These are phyloP conservation scores for Yamadazyma conglobata DNA, from an alignment of 1,139 yeast species.

Conservation along the genomic window DNA sequence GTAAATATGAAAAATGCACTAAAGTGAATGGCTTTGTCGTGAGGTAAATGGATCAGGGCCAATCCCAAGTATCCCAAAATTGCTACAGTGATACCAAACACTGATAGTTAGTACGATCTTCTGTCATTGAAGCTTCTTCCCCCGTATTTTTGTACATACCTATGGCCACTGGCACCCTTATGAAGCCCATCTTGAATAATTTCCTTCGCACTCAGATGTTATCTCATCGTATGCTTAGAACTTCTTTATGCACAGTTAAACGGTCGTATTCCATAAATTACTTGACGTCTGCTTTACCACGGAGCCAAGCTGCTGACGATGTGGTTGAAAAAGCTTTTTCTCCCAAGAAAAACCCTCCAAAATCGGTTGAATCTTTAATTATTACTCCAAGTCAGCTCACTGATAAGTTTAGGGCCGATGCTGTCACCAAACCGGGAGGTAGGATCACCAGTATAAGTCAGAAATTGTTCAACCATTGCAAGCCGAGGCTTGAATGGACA, in stretches of 20 bases:
- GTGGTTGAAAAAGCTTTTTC: no score
- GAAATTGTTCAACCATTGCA: conserved; percentile 42
- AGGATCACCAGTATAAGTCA: conserved; percentile 11
- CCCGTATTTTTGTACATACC: conserved; percentile 19
- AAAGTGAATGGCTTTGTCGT: conserved; percentile 56
- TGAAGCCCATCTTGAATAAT: conserved; percentile 2
- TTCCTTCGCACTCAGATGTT: not conserved
- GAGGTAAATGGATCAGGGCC: conserved; percentile 41
- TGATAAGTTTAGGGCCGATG: conserved; percentile 20
- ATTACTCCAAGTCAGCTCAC: conserved; percentile 26
- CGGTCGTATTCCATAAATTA: not conserved
- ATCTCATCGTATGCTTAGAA: not conserved
- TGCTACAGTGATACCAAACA: conserved; percentile 23
- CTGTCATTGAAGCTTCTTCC: not conserved
- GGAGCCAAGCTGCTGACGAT: not conserved
- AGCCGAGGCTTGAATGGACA: conserved; percentile 57
- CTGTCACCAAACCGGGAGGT: conserved; percentile 14
- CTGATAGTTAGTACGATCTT: conserved; percentile 16
- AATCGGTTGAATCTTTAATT: conserved; percentile 8
- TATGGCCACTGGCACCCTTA: conserved; percentile 16
- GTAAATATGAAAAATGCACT: conserved; percentile 49
- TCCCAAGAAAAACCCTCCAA: conserved; percentile 5
- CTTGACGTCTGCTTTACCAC: conserved; percentile 1
- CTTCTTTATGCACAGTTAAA: no score
- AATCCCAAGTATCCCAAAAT: conserved; percentile 50